phyloP scores from a whole-genome alignment of 2,329 filamentous ascomycete species.

The Alternaria burnsii region DNA sequence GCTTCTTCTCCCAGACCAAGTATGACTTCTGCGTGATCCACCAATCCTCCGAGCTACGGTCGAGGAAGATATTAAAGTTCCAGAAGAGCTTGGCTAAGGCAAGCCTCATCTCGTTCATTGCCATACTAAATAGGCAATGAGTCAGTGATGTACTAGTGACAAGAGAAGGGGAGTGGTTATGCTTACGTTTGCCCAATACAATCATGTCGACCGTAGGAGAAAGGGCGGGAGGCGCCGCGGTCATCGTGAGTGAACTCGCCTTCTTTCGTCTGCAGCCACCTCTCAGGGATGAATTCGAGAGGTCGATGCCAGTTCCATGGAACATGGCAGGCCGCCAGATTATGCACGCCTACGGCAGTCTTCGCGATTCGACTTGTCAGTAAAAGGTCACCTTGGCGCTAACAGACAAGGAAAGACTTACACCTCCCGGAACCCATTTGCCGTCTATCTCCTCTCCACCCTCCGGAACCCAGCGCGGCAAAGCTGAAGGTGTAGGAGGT shows the following conservation, averaged over 20 bases:
- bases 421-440: constrained; percentile 8
- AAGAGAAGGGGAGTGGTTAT: not conserved
- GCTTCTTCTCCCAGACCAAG: constrained; percentile 10
- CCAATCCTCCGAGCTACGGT: constrained; percentile 1
- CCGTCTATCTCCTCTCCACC: constrained; percentile 11
- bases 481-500: constrained; percentile 7
- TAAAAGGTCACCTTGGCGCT: not conserved
- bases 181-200: constrained; percentile 11
- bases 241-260: constrained; percentile 5
- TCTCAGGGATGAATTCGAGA: constrained; percentile 10
- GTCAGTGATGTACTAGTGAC: not conserved
- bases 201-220: constrained; percentile 11
- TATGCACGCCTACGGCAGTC: constrained; percentile 9
- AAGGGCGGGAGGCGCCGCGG: constrained; percentile 8
- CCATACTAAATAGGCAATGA: not conserved
- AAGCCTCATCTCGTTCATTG: constrained; percentile 8
- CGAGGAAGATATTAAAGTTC: constrained; percentile 4
- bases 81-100: constrained; percentile 8
- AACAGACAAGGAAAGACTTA: not conserved
- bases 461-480: constrained; percentile 9
- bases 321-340: constrained; percentile 6
- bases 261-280: constrained; percentile 10
- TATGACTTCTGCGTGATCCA: constrained; percentile 9
- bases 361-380: not conserved
- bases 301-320: constrained; percentile 10